A percentile compares a stretch with the other conserved stretches of the same genome.
Evolutionary conservation across 495 filamentous ascomycete genomes (phyloP).

Genomic region (Chaetomium tenue): DNA sequence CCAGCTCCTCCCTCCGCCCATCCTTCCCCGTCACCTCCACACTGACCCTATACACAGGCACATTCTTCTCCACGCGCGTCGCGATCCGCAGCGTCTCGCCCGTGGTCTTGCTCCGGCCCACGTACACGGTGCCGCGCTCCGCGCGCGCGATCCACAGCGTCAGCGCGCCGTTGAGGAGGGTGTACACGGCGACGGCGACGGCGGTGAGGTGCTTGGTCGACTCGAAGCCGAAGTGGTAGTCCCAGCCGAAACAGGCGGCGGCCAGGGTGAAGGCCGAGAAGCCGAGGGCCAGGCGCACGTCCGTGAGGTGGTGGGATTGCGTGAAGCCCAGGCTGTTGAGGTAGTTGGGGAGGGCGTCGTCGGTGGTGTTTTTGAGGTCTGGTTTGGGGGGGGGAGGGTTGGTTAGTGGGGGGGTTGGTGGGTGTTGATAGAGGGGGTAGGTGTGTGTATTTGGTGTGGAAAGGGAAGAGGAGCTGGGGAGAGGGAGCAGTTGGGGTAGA

Average conservation of each 20-base stretch:
- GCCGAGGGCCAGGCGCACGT: conserved; percentile 78
- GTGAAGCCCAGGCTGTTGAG: conserved; percentile 78
- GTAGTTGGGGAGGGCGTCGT: conserved; percentile 92
- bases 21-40: conserved; percentile 54
- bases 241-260: conserved; percentile 79
- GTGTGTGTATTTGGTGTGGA: neutral
- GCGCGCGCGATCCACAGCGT: conserved; percentile 85
- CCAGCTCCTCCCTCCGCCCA: conserved; percentile 51
- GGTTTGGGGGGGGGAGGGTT: conserved; percentile 23
- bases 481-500: conserved; percentile 4
- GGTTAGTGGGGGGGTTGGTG: conserved; percentile 5
- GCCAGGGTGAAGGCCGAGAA: conserved; percentile 79
- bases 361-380: conserved; percentile 96
- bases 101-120: conserved; percentile 49
- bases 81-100: conserved; percentile 59
- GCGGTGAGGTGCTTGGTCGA: conserved; percentile 71
- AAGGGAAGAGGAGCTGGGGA: neutral
- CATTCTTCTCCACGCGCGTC: conserved; percentile 70
- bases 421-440: too few relatives aligned
- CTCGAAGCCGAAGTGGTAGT: conserved; percentile 89
- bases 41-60: conserved; percentile 72
- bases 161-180: conserved; percentile 71
- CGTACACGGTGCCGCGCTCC: conserved; percentile 78
- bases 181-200: conserved; percentile 74
- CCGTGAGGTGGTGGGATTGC: conserved; percentile 74